phyloP scores from a whole-genome alignment of 306 rosid species.

The Quercus mongolica region DNA sequence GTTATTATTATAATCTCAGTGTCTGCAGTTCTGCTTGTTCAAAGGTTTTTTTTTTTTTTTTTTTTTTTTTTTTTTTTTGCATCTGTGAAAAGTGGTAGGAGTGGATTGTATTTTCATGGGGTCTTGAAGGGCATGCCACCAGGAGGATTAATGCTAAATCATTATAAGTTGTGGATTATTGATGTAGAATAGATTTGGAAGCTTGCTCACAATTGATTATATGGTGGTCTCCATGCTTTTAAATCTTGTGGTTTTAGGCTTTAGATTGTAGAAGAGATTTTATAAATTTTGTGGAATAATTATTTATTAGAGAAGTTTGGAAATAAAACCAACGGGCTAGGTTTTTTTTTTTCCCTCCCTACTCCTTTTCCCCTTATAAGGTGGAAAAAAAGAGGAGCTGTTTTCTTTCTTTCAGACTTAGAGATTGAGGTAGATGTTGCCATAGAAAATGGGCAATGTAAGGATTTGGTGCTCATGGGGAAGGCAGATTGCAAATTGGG shows the following conservation, averaged over 20 bases:
- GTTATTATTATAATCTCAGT: not conserved
- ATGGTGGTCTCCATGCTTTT: no score
- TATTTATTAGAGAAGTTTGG: not conserved
- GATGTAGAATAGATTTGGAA: not conserved
- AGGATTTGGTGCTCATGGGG: no score
- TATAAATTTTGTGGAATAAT: no score
- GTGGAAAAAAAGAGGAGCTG: not conserved
- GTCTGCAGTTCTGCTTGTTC: not conserved
- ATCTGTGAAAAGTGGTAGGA: not conserved
- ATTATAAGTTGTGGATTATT: not conserved
- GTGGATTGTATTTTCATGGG: not conserved
- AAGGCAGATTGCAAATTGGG: no score
- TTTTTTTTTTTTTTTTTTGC: not conserved
- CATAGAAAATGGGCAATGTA: no score
- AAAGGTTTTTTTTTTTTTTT: not conserved
- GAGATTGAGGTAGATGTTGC: no score
- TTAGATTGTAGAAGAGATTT: no score
- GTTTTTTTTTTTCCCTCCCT: not conserved
- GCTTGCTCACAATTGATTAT: not conserved
- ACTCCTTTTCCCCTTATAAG: not conserved
- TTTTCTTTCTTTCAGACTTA: not conserved
- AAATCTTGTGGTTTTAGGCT: no score
- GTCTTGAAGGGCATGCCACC: not conserved
- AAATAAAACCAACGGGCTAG: not conserved
- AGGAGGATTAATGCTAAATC: not conserved